Evolutionary conservation across 805 yeast species (phyloP).

Genomic region (Huiozyma naganishii): DNA sequence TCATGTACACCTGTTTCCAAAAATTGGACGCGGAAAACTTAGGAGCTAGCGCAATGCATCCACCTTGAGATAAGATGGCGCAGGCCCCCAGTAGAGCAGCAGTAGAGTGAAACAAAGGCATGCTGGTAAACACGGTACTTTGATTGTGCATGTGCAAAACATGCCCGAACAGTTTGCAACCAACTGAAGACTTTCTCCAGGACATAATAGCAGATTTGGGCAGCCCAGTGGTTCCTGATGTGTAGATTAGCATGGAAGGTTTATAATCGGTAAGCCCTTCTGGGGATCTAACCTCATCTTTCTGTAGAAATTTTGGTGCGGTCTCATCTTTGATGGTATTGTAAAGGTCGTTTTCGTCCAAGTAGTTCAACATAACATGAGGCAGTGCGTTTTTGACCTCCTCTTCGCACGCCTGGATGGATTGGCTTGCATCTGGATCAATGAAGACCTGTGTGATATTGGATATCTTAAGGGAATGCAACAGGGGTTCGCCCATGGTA

Average conservation of each 20-base stretch:
- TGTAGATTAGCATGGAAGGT: slow-evolving; percentile 67
- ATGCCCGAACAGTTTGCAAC: slow-evolving; percentile 57
- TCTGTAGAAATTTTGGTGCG: slow-evolving; percentile 43
- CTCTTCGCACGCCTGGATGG: slow-evolving; percentile 40
- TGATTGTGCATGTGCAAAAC: slow-evolving; percentile 47
- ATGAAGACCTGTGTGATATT: slow-evolving; percentile 53
- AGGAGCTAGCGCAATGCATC: slow-evolving; percentile 64
- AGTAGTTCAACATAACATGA: slow-evolving; percentile 34
- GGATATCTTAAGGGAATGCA: slow-evolving; percentile 72
- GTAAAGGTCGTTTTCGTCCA: slow-evolving; percentile 42
- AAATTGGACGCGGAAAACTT: slow-evolving; percentile 76
- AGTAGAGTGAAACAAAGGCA: slow-evolving; percentile 94
- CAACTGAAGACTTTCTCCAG: slow-evolving; percentile 75
- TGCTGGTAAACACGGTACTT: slow-evolving; percentile 69
- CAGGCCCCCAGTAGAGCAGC: slow-evolving; percentile 81
- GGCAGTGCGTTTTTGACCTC: slow-evolving; percentile 31
- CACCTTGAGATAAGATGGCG: slow-evolving; percentile 58
- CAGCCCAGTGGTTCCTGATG: slow-evolving; percentile 91
- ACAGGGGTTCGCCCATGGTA: slow-evolving; percentile 57
- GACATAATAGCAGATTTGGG: slow-evolving; percentile 92
- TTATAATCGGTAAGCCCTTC: slow-evolving; percentile 41
- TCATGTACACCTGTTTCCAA: slow-evolving; percentile 77
- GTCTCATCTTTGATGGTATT: slow-evolving; percentile 30
- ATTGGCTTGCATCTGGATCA: slow-evolving; percentile 55
- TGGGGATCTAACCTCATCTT: slow-evolving; percentile 47